Conservation (phyloP, 73 alveolate species). For the Paramecium tetraurelia region DNA sequence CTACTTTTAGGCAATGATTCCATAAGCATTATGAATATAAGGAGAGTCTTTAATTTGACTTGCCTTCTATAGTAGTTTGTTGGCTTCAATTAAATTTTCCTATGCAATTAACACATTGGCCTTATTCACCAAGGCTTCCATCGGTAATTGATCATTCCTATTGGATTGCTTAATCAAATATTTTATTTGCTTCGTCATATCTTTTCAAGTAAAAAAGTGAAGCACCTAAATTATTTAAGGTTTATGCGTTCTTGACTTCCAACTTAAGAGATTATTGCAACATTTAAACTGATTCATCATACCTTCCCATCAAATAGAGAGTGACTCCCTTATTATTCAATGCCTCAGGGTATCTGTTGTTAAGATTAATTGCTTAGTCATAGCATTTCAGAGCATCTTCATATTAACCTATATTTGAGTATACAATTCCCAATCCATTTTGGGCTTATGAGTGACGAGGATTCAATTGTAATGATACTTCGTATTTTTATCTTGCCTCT, state of each 20-base stretch:
- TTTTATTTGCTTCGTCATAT: slow-evolving; percentile 37
- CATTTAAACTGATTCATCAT: slow-evolving; percentile 41
- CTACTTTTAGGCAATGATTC: slow-evolving; percentile 22
- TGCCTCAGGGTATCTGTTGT: slow-evolving; percentile 36
- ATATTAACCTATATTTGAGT: neutral
- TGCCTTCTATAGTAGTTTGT: neutral
- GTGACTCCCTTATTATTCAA: slow-evolving; percentile 41
- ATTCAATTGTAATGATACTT: neutral
- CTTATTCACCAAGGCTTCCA: slow-evolving; percentile 22
- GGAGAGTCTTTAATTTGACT: neutral
- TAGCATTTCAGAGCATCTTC: slow-evolving; percentile 36
- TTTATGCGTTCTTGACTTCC: slow-evolving; percentile 38
- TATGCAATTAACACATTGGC: slow-evolving; percentile 12
- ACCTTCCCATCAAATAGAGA: slow-evolving; percentile 8
- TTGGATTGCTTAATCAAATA: slow-evolving; percentile 31
- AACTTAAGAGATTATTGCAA: neutral
- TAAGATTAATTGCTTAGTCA: neutral
- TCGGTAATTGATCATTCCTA: slow-evolving; percentile 3
- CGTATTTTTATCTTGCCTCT: slow-evolving; percentile 9
- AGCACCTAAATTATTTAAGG: slow-evolving; percentile 35
- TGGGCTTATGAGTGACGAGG: slow-evolving; percentile 20
- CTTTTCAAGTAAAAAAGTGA: slow-evolving; percentile 18
- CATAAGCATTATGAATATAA: slow-evolving; percentile 9
- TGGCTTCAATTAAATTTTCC: neutral
- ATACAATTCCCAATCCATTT: slow-evolving; percentile 43